Percentiles rank a stretch among this genome's conserved stretches.
phyloP scores from a whole-genome alignment of 1,284 basidiomycete species.

The Inonotus obliquus region DNA sequence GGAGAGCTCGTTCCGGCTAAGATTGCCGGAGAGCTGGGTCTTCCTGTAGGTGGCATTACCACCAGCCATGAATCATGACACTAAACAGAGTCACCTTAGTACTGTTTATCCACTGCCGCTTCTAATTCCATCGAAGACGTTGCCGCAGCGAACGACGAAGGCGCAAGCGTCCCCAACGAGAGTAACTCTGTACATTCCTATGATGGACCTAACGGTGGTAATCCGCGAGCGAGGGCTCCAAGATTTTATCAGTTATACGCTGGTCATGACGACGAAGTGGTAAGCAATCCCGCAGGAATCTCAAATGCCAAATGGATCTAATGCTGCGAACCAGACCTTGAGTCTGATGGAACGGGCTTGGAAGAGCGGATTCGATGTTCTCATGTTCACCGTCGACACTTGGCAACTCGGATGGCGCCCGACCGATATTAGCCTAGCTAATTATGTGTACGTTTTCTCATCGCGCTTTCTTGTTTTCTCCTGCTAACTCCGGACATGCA shows the following conservation, averaged over 20 bases:
- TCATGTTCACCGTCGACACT: conserved; percentile 55
- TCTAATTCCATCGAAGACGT: conserved; percentile 52
- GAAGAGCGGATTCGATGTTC: conserved; percentile 46
- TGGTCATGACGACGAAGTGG: conserved; percentile 51
- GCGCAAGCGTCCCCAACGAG: conserved; percentile 34
- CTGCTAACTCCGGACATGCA: background rate
- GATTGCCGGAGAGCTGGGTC: conserved; percentile 49
- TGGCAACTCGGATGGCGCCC: conserved; percentile 59
- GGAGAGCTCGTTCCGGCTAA: conserved; percentile 53
- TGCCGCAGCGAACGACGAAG: conserved; percentile 42
- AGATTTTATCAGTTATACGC: conserved; percentile 61
- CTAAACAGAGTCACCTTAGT: conserved; percentile 26
- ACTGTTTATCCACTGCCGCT: conserved; percentile 53
- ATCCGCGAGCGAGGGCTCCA: conserved; percentile 33
- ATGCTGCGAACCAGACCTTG: conserved; percentile 30
- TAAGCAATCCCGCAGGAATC: conserved; percentile 19
- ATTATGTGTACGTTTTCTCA: conserved; percentile 37
- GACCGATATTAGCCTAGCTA: conserved; percentile 48
- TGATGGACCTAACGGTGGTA: conserved; percentile 32
- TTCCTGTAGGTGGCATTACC: conserved; percentile 34
- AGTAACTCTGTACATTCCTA: conserved; percentile 35
- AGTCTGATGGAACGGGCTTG: conserved; percentile 44
- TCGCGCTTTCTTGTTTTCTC: too few species aligned
- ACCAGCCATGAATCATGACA: background rate
- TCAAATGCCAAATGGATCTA: background rate